phyloP scores from a whole-genome alignment of 139 green algal genomes.

The Chlorella sp. region DNA sequence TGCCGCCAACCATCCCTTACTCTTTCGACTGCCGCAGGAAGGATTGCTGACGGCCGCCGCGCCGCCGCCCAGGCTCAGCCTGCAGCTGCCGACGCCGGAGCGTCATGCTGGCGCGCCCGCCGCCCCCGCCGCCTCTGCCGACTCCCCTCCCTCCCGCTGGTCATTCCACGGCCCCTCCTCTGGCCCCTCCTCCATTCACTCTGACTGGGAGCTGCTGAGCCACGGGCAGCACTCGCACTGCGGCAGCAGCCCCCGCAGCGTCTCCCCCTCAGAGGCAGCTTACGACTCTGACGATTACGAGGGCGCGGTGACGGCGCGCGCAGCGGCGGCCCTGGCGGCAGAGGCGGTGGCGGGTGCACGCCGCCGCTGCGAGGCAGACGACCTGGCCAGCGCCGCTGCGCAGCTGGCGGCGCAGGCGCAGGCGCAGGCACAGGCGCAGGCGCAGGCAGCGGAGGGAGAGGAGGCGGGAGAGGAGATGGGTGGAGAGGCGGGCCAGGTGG shows the following conservation, averaged over 20 bases:
- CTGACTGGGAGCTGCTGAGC: constrained; percentile 30
- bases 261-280: background rate
- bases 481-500: background rate
- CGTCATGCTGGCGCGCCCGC: background rate
- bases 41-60: background rate
- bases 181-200: background rate
- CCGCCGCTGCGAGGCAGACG: background rate
- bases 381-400: background rate
- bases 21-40: too few species aligned
- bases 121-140: background rate
- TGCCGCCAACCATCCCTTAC: background rate
- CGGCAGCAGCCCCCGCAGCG: constrained; percentile 24
- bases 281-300: constrained; percentile 17
- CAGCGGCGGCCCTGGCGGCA: background rate
- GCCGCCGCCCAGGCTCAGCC: background rate
- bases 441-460: background rate
- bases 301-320: background rate
- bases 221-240: background rate
- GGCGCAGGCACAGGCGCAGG: too few species aligned
- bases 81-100: background rate
- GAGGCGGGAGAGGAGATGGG: background rate
- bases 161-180: background rate
- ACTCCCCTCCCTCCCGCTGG: background rate
- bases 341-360: background rate
- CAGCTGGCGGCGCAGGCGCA: background rate